Evolutionary conservation across 129 eudicot species (phyloP), one percentile per base, ranked within the genome.

Genomic region (Lonicera japonica): DNA sequence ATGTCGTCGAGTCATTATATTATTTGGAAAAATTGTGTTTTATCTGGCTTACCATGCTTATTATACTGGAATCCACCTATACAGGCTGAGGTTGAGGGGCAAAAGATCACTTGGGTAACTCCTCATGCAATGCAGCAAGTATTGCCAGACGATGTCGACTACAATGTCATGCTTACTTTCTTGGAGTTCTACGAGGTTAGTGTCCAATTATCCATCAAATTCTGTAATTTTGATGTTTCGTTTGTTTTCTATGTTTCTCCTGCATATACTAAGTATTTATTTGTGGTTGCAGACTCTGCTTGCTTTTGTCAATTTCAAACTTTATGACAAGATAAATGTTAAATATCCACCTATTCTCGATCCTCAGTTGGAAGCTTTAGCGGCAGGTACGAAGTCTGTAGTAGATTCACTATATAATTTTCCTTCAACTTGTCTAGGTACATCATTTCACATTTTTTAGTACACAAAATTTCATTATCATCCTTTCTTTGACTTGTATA

Each of bases 121-220:
- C 95, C 97, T 52, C 97, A 89, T 77, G 87, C 90, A 24, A 53
- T 89, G 53, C 97, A 89, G 34, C 97, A 89, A 80, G 95, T 89
- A 16, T 55, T 89, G 75, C 84, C 86, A 45, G 82, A 71, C 56
- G 95, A 84, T 68, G 94, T 90, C 40, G 97, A 90, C 79, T 87
- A 79, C 40, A 87, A 84, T 15, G 78, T 90, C 63, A 65, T 90
- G 89, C 86, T 83, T 61, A 84, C 90, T 1, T 86, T 90, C 64
- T 73, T 86, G 86, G 90, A 86, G 54, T 86, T 86, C 70, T 90
- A 90, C 60, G 95, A 86, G 97, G 97, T 81, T 39, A 46, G 69
- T 65, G 18, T 45, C 25, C 0, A 4, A 38, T 38, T 38, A 4
- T 38, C 5, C 50, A 43, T 43, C 50, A 43, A 43, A 11, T 43